Evolutionary conservation across 78 protist genomes (phyloP).

Genomic region (Dictyostelium firmibasis): DNA sequence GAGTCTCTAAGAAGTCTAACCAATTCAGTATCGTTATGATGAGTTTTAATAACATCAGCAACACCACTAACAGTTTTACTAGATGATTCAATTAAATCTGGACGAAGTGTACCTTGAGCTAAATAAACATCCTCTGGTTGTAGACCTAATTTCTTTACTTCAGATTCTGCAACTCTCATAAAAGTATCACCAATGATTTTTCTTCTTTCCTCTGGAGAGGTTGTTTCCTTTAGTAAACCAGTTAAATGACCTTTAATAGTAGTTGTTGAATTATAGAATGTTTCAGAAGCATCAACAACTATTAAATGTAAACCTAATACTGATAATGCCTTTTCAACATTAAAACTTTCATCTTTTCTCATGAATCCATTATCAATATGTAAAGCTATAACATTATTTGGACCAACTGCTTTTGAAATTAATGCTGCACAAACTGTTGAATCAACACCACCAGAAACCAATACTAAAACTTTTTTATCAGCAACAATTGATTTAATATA

Average conservation of each 20-base stretch:
- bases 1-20: conserved; percentile 87
- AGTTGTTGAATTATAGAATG: conserved; percentile 90
- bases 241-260: conserved; percentile 48
- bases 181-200: conserved; percentile 98
- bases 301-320: conserved; percentile 69
- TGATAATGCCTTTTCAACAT: conserved; percentile 72
- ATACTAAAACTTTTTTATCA: conserved; percentile 81
- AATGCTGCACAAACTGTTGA: conserved; percentile 96
- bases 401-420: conserved; percentile 92
- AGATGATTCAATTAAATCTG: conserved; percentile 97
- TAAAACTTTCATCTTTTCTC: conserved; percentile 82
- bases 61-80: conserved; percentile 79
- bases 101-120: conserved; percentile 97
- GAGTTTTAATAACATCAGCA: conserved; percentile 97
- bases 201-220: conserved; percentile 94
- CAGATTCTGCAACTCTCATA: conserved; percentile 87
- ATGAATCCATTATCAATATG: conserved; percentile 97
- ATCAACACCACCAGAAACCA: conserved; percentile 98
- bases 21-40: conserved; percentile 96
- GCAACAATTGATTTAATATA: conserved; percentile 67
- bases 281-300: conserved; percentile 88
- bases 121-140: conserved; percentile 82
- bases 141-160: conserved; percentile 63
- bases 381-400: conserved; percentile 87
- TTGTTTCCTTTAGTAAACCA: conserved; percentile 24